Evolutionary conservation across 495 filamentous ascomycete species (phyloP), one percentile per base, ranked within the genome.

Genomic region (Penicillium samsonianum): DNA sequence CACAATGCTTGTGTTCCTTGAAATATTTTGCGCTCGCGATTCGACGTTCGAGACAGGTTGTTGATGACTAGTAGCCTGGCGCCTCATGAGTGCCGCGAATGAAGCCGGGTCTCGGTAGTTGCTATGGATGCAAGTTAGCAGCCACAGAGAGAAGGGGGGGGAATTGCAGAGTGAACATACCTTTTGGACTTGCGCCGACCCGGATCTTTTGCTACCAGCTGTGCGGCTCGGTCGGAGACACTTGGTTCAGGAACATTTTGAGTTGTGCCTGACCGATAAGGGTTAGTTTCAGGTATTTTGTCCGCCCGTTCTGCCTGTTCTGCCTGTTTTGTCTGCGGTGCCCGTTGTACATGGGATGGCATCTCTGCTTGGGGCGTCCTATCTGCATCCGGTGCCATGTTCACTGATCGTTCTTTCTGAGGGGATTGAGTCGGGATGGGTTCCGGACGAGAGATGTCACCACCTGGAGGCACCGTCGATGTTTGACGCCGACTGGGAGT

Each of bases 131-230:
- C 47, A 47, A 9, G 9, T 35, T 38, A 26, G 16, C 17, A 37
- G 31, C 31, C 5, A 22, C 10, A 19, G 4, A 30, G 0, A 47
- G 10, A 19, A 22, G 7, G n/a, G n/a, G 26, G n/a, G n/a, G n/a
- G 2, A 19, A n/a, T 8, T 42, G 17, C 3, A 42, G 3, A 17
- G 4, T 35, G 19, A 37, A 9, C 20, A 38, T 55, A 55, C 53
- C 22, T 47, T 10, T 23, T 47, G 20, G 53, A 55, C 14, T 46
- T 46, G 30, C 53, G 53, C n/a, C 53, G 42, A n/a, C 30, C 9
- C 0, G 52, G 52, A 11, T 46, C 42, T 7, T 35, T 55, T 25
- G 19, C 10, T 25, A 8, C 33, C 10, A n/a, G 9, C 14, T 30
- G 50, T 37, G 2, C 11, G 45, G 3, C 8, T 40, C 28, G 16